Evolutionary conservation across 2,329 filamentous ascomycete species (phyloP), one percentile per base, ranked within the genome.

Genomic region (Fusarium phyllophilum): DNA sequence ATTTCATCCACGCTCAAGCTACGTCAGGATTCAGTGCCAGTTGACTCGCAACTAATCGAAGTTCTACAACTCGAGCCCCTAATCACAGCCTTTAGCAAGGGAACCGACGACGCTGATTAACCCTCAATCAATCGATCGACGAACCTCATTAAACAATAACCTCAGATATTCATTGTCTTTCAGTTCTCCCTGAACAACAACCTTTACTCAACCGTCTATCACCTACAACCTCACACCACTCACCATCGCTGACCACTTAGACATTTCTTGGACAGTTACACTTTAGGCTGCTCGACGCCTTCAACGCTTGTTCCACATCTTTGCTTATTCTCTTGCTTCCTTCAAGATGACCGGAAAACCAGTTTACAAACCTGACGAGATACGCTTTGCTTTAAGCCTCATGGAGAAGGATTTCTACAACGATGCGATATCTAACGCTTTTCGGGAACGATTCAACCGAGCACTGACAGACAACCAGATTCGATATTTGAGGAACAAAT

Each of bases 401-500:
- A 75, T 81, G 55, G 70, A 83, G 22, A 57, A 72, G 4, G 76
- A 77, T 14, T 48, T 56, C 9, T 69, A 49, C n/a, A 75, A 75
- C 33, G 77, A 80, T 2, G 72, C 74, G 17, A 82, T 83, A 44
- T 69, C 73, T 13, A 45, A 67, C 4, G 74, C 77, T 11, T 84
- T 82, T 46, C 46, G 74, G 18, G 49, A 69, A 13, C 62, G 57
- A 11, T 84, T 83, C 57, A 73, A 70, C 36, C 80, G 80, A 26
- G 18, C 46, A 1, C 72, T 84, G 55, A 79, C 79, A 5, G 68
- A 77, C 3, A 83, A 81, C 51, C 82, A 84, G 68, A 77, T 85
- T 15, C 80, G 82, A 15, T 85, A 85, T 59, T 68, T 84, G 14
- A 83, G 82, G 68, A 82, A 81, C 69, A 83, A 84, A 66, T 85